Evolutionary conservation across 768 basidiomycete species (phyloP), one percentile per base, ranked within the genome.

Genomic region (Candolleomyces aberdarensis): DNA sequence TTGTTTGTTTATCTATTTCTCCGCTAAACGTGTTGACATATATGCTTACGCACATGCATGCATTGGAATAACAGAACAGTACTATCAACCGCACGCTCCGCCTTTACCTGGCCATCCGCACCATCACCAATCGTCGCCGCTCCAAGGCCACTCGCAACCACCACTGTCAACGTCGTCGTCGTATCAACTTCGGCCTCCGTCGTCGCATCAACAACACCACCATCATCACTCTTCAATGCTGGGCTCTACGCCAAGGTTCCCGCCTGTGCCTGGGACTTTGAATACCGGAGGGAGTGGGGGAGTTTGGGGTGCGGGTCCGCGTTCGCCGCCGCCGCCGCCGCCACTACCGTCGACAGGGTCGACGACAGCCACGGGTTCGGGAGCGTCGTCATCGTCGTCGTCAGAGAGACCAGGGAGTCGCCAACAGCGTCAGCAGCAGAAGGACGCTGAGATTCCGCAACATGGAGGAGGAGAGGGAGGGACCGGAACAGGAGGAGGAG

Each of bases 211-310:
- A 26, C 31, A 29, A 26, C 51, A 52, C 14, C 51, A 52, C 14
- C 48, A 15, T 13, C 22, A 26, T 8, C 51, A 26, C 19, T 13
- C 11, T 32, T 15, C 51, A 32, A 32, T 29, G 14, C n/a, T 53
- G 31, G 59, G 53, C 11, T 19, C 41, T 3, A 61, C 56, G 7
- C 60, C 60, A 7, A 55, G 48, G 32, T 47, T 61, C 36, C 60
- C 60, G 49, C 60, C 60, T 50, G 51, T 58, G 3, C 50, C 53
- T 39, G 61, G 56, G 13, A 59, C 56, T 3, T 48, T 56, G 15
- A 58, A 58, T 47, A 62, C 57, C 39, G 57, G 61, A 5, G 57
- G 47, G 49, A 48, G 36, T 52, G 56, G 49, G 15, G 49, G 22
- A 22, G 14, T 7, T 6, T 51, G 22, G 52, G n/a, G 22, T 53